Conservation (phyloP, 306 rosid genomes). For the Casuarina equisetifolia region DNA sequence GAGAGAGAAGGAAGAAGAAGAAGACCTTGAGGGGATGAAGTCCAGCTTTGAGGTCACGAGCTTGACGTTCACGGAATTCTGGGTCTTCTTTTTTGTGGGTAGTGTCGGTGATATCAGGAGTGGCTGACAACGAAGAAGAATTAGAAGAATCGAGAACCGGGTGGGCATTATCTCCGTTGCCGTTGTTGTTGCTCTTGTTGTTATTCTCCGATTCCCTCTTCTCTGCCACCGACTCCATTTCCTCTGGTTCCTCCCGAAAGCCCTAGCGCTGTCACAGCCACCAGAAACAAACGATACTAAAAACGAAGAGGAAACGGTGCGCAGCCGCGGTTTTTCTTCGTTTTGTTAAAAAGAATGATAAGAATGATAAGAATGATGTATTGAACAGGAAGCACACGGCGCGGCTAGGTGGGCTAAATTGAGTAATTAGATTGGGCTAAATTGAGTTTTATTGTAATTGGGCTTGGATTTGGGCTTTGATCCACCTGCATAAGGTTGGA, state of each 20-base stretch:
- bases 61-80: slow-evolving; percentile 40
- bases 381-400: too few species aligned
- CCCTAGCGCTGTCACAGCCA: slow-evolving; percentile 24
- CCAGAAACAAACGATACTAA: neutral
- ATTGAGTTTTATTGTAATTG: too few species aligned
- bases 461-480: too few species aligned
- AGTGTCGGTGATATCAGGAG: slow-evolving; percentile 7
- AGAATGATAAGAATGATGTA: too few species aligned
- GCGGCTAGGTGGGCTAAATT: too few species aligned
- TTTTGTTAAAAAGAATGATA: neutral
- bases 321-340: neutral
- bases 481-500: too few species aligned
- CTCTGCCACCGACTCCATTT: slow-evolving; percentile 44
- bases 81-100: slow-evolving; percentile 30
- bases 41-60: slow-evolving; percentile 53
- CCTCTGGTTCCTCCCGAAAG: slow-evolving; percentile 10
- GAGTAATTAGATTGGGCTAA: too few species aligned
- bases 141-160: slow-evolving; percentile 27
- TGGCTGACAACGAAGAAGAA: slow-evolving; percentile 15
- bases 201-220: slow-evolving; percentile 37
- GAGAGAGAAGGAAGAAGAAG: neutral
- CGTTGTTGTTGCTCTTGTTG: slow-evolving; percentile 11
- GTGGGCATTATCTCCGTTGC: slow-evolving; percentile 10
- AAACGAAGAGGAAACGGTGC: neutral
- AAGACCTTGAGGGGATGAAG: slow-evolving; percentile 59